phyloP scores from a whole-genome alignment of 352 stramenopile genomes.

The Phytopythium montanum region DNA sequence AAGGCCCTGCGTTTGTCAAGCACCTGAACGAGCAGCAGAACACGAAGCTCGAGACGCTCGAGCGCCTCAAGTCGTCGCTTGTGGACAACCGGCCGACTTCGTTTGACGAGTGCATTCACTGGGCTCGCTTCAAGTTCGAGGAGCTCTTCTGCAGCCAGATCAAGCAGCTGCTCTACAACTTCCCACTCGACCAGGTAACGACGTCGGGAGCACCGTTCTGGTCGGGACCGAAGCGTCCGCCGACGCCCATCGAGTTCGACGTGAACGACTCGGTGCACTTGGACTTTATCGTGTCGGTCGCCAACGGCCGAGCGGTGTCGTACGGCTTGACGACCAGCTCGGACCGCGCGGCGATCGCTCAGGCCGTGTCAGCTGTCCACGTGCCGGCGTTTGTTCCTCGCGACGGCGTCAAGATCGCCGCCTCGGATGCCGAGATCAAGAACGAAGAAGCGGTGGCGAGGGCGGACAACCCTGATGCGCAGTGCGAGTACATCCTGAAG shows the following conservation, averaged over 20 bases:
- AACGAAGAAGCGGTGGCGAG: constrained; percentile 31
- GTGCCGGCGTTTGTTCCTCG: constrained; percentile 92
- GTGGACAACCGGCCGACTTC: constrained; percentile 88
- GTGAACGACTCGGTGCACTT: constrained; percentile 89
- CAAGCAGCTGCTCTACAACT: constrained; percentile 98
- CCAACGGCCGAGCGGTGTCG: constrained; percentile 93
- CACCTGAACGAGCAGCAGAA: constrained; percentile 96
- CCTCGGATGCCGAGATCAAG: constrained; percentile 97
- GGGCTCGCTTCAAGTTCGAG: constrained; percentile 97
- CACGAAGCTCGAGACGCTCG: constrained; percentile 95
- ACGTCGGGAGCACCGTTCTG: constrained; percentile 97
- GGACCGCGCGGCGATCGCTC: constrained; percentile 59
- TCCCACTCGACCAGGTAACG: constrained; percentile 95
- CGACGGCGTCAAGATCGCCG: constrained; percentile 97
- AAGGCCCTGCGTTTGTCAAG: constrained; percentile 84
- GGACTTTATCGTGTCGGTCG: constrained; percentile 95
- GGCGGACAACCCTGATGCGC: constrained; percentile 72
- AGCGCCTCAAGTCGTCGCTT: constrained; percentile 91
- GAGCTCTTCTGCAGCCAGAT: constrained; percentile 98
- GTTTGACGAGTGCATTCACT: constrained; percentile 98
- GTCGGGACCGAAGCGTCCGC: constrained; percentile 96
- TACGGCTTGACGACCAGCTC: constrained; percentile 89
- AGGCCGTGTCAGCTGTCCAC: constrained; percentile 82
- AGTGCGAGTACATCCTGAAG: constrained; percentile 72
- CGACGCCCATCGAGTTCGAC: constrained; percentile 93